Evolutionary conservation across 108 stramenopile genomes (phyloP).

Genomic region (Nitzschia palea): DNA sequence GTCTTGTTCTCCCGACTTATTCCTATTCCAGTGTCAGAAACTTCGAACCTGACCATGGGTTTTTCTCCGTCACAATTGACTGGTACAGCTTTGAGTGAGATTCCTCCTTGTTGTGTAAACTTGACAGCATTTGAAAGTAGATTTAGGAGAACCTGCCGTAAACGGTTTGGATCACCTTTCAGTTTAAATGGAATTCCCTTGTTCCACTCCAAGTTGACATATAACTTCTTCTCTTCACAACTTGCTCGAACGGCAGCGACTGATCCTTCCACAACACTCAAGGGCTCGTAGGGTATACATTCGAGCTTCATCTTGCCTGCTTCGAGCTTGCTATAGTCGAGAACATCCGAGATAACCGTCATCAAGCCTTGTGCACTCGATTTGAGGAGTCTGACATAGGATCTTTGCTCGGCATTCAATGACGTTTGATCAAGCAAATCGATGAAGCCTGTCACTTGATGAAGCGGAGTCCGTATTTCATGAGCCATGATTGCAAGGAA

Average conservation of each 20-base stretch:
- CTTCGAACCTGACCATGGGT: constrained; percentile 28
- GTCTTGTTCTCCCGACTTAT: constrained; percentile 28
- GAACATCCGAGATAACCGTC: constrained; percentile 50
- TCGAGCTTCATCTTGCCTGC: constrained; percentile 57
- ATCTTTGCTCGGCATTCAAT: constrained; percentile 40
- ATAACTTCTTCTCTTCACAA: constrained; percentile 31
- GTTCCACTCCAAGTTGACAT: neutral
- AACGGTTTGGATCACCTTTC: constrained; percentile 53
- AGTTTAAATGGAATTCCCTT: constrained; percentile 26
- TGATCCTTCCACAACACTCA: constrained; percentile 38
- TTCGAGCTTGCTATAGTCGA: constrained; percentile 55
- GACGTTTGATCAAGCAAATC: constrained; percentile 47
- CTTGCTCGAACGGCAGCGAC: constrained; percentile 33
- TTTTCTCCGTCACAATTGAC: neutral
- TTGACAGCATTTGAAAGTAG: constrained; percentile 64
- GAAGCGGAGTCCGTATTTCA: constrained; percentile 62
- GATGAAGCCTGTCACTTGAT: constrained; percentile 65
- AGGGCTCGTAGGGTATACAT: constrained; percentile 40
- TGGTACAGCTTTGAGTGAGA: constrained; percentile 5
- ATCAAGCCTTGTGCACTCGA: constrained; percentile 34
- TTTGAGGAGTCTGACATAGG: constrained; percentile 32
- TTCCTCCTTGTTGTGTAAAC: constrained; percentile 46
- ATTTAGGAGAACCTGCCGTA: constrained; percentile 64
- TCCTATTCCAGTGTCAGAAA: constrained; percentile 60
- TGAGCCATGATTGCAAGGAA: constrained; percentile 56